phyloP scores from a whole-genome alignment of 1,284 basidiomycete genomes.

The Hypsizygus ulmarius region DNA sequence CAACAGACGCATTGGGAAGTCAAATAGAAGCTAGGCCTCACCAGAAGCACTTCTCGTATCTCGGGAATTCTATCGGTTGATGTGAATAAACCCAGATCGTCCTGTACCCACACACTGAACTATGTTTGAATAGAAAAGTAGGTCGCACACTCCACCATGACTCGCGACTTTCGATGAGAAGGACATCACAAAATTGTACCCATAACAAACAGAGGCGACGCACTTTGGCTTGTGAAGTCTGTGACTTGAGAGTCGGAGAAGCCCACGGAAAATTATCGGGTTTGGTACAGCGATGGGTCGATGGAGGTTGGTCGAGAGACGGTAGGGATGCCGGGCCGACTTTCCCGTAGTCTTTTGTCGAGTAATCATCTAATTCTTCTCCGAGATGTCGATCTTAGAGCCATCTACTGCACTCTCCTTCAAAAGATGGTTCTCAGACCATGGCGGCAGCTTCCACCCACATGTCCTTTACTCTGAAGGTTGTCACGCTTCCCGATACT shows the following conservation, averaged over 20 bases:
- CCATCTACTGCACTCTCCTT: constrained; percentile 27
- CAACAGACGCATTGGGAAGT: too few relatives aligned
- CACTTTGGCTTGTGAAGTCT: neutral
- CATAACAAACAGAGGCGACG: too few relatives aligned
- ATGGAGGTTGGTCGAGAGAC: too few relatives aligned
- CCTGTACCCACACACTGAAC: too few relatives aligned
- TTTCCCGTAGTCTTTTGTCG: neutral
- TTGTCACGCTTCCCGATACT: constrained; percentile 14
- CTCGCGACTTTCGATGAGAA: too few relatives aligned
- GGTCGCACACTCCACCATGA: too few relatives aligned
- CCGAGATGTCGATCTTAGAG: constrained; percentile 17
- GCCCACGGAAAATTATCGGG: constrained; percentile 1
- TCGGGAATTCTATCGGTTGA: too few relatives aligned
- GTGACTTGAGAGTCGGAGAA: neutral
- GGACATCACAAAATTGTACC: too few relatives aligned
- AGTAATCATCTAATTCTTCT: neutral
- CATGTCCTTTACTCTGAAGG: constrained; percentile 44
- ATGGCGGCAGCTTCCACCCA: constrained; percentile 50
- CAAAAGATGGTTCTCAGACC: constrained; percentile 46
- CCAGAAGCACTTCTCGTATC: too few relatives aligned
- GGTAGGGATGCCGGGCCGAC: neutral
- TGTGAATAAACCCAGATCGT: too few relatives aligned
- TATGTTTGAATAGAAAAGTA: too few relatives aligned
- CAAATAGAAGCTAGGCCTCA: too few relatives aligned
- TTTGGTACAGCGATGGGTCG: neutral